These are phyloP conservation scores for Dryas drummondii DNA, from an alignment of 306 rosid species.

Conservation along the genomic window DNA sequence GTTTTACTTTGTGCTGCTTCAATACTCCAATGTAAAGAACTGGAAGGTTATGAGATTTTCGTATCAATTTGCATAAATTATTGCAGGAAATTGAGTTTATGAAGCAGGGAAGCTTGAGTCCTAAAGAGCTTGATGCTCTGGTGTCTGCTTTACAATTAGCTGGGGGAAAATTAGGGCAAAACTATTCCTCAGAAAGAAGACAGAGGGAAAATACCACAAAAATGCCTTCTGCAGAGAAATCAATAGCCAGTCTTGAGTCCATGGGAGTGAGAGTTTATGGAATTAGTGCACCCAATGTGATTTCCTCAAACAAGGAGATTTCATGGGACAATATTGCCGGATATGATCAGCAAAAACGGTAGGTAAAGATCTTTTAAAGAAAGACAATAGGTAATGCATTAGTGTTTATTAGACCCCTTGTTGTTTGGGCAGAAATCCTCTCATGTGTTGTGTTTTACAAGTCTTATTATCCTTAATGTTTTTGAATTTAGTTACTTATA, in stretches of 20 bases:
- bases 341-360: slow-evolving; percentile 84
- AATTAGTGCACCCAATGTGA: slow-evolving; percentile 43
- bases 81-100: slow-evolving; percentile 88
- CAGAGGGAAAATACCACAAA: slow-evolving; percentile 44
- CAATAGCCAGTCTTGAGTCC: slow-evolving; percentile 70
- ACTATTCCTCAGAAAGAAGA: slow-evolving; percentile 39
- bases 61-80: slow-evolving; percentile 21
- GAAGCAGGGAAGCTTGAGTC: slow-evolving; percentile 64
- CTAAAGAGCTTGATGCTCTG: slow-evolving; percentile 76
- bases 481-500: too few relatives aligned
- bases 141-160: slow-evolving; percentile 74
- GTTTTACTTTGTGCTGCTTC: slow-evolving; percentile 18
- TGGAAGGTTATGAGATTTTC: slow-evolving; percentile 5
- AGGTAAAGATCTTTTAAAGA: slow-evolving; percentile 3
- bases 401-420: too few relatives aligned
- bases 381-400: too few relatives aligned
- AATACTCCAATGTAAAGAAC: slow-evolving; percentile 6
- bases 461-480: too few relatives aligned
- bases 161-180: slow-evolving; percentile 53
- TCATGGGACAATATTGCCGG: slow-evolving; percentile 94
- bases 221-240: slow-evolving; percentile 57
- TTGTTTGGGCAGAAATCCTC: too few relatives aligned
- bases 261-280: slow-evolving; percentile 87
- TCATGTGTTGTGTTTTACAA: too few relatives aligned
- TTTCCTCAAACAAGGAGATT: slow-evolving; percentile 45